A percentile compares a stretch with the other conserved stretches of the same genome.
Evolutionary conservation across 2,329 filamentous ascomycete genomes (phyloP).

Genomic region (Trichoderma sp.): DNA sequence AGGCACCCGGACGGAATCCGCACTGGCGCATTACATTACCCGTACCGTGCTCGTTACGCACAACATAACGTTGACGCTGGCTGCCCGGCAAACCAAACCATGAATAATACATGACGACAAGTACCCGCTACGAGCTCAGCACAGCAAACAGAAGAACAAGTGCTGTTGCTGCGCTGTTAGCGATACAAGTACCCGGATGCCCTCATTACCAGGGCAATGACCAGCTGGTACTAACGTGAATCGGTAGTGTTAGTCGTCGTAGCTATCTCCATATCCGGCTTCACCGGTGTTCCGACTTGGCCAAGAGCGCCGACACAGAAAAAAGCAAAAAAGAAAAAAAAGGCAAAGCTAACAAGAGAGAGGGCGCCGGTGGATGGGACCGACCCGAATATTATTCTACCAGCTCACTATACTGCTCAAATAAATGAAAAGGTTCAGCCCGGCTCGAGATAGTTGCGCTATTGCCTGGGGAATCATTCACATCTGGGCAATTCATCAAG

Average conservation of each 20-base stretch:
- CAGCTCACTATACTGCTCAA: neutral
- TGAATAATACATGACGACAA: neutral
- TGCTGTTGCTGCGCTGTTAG: neutral
- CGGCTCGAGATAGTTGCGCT: neutral
- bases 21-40: neutral
- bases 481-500: neutral
- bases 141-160: neutral
- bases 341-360: neutral
- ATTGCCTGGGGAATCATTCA: neutral
- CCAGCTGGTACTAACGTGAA: neutral
- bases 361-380: neutral
- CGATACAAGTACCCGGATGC: neutral
- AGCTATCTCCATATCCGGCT: constrained; percentile 7
- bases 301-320: neutral
- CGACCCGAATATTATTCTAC: neutral
- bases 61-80: neutral
- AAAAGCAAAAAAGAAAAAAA: neutral
- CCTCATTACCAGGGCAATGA: neutral
- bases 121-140: neutral
- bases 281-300: constrained; percentile 8
- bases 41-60: neutral
- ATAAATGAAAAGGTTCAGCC: neutral
- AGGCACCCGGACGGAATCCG: neutral
- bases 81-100: neutral
- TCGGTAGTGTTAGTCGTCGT: neutral